Evolutionary conservation across 495 filamentous ascomycete species (phyloP), one percentile per base, ranked within the genome.

Genomic region (Penicillium flavigenum): DNA sequence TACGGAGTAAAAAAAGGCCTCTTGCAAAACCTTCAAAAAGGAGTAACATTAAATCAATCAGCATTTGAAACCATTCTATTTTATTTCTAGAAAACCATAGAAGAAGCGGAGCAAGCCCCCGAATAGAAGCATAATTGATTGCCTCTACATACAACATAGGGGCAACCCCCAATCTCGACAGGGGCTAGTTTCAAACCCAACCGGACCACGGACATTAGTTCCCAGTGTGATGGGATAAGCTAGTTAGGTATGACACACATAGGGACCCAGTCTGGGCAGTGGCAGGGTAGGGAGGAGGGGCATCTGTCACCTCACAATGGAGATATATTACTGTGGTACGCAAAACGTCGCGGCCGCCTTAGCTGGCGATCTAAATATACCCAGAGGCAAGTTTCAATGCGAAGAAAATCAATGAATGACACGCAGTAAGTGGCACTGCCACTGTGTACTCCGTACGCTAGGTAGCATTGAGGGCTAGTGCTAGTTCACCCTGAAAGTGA

Each of bases 311-410:
- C 14, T 32, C 27, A 7, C 9, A 34, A 14, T 32, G 39, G 14
- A 26, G 19, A 26, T 34, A 51, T 16, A 55, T 26, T 39, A 16
- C 16, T 6, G 19, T 1, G 5, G 32, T 19, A 47, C 22, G 32
- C 43, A 27, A 47, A n/a, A 31, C 19, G 27, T 39, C 4, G 27
- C 11, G 17, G 26, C 19, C 17, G 32, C 34, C 16, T 50, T 31
- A 48, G 46, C 27, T 42, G 53, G n/a, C 44, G 32, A 39, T 55
- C 53, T 55, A 55, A 55, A 38, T 38, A 47, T 55, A 47, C 42
- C 46, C 42, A 27, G 26, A 41, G 39, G 7, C 26, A 12, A n/a
- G 12, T 4, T 24, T 17, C 10, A 4, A 26, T 16, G 2, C 36
- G 22, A 52, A 42, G 38, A 31, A n/a, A 17, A 31, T 27, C 27